phyloP scores from a whole-genome alignment of 2,329 filamentous ascomycete species.

The Microcera coccophila region DNA sequence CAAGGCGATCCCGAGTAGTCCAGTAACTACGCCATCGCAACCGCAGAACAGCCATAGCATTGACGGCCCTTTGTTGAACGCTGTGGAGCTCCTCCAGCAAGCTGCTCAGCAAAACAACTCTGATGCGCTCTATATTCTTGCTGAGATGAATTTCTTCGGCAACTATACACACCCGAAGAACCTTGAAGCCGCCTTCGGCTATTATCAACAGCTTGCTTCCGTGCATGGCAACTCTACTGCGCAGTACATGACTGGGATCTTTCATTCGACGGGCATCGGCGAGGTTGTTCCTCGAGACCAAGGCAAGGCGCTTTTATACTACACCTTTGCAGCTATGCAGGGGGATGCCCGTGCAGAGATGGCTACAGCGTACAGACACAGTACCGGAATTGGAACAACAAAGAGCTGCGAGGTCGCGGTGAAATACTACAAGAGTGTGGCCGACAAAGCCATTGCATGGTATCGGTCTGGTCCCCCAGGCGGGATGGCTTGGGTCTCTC shows the following conservation, averaged over 20 bases:
- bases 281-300: slow-evolving; percentile 78
- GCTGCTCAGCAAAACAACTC: slow-evolving; percentile 58
- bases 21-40: slow-evolving; percentile 44
- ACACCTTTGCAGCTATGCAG: slow-evolving; percentile 84
- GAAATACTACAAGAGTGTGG: slow-evolving; percentile 87
- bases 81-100: slow-evolving; percentile 50
- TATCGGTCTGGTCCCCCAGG: slow-evolving; percentile 87
- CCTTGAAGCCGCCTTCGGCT: slow-evolving; percentile 71
- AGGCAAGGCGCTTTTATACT: slow-evolving; percentile 86
- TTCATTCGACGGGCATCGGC: slow-evolving; percentile 91
- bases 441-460: slow-evolving; percentile 87
- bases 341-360: slow-evolving; percentile 86
- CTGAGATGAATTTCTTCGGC: slow-evolving; percentile 94
- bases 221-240: slow-evolving; percentile 84
- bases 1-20: slow-evolving; percentile 48
- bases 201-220: slow-evolving; percentile 75
- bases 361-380: slow-evolving; percentile 84
- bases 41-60: slow-evolving; percentile 26
- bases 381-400: slow-evolving; percentile 78
- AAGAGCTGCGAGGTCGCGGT: slow-evolving; percentile 82
- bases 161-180: slow-evolving; percentile 86
- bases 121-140: slow-evolving; percentile 84
- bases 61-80: slow-evolving; percentile 45
- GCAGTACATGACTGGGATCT: slow-evolving; percentile 91
- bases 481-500: slow-evolving; percentile 70